These are phyloP conservation scores for Coemansia sp. DNA, from an alignment of 192 early-diverging fungal species.

Conservation along the genomic window DNA sequence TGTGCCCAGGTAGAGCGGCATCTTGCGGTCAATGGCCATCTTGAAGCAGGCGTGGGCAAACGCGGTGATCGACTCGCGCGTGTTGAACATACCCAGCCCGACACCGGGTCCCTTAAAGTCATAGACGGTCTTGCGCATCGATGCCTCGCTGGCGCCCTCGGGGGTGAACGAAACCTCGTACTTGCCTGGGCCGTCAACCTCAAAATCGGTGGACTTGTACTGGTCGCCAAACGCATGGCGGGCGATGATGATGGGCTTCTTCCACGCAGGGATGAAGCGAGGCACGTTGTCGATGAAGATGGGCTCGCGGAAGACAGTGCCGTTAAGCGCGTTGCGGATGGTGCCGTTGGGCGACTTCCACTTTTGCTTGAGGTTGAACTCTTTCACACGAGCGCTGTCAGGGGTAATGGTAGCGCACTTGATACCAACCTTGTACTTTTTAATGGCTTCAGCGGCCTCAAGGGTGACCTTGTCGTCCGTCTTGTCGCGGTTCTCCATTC, in stretches of 20 bases:
- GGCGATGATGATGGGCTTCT: constrained; percentile 92
- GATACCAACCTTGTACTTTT: constrained; percentile 97
- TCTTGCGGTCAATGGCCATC: constrained; percentile 83
- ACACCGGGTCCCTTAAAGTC: constrained; percentile 89
- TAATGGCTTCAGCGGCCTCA: constrained; percentile 94
- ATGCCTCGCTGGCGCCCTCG: constrained; percentile 64
- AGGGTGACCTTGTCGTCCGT: constrained; percentile 94
- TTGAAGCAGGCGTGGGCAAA: constrained; percentile 97
- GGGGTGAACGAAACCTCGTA: constrained; percentile 92
- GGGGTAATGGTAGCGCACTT: constrained; percentile 99
- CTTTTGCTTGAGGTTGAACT: constrained; percentile 97
- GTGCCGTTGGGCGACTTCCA: constrained; percentile 99
- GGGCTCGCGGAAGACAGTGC: constrained; percentile 98
- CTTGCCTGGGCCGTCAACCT: constrained; percentile 84
- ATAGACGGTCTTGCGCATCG: constrained; percentile 69
- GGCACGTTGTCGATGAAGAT: constrained; percentile 93
- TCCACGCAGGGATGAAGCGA: constrained; percentile 91
- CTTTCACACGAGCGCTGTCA: constrained; percentile 89
- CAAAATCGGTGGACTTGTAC: constrained; percentile 97
- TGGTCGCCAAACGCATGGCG: constrained; percentile 98
- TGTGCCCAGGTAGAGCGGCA: constrained; percentile 93
- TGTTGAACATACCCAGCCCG: constrained; percentile 97
- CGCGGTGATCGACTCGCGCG: constrained; percentile 82
- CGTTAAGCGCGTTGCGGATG: constrained; percentile 94
- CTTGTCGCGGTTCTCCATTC: constrained; percentile 88